Percentiles rank a stretch among this genome's conserved stretches.
Conservation (phyloP, 1,284 basidiomycete species). For the Marasmius fiardii region DNA sequence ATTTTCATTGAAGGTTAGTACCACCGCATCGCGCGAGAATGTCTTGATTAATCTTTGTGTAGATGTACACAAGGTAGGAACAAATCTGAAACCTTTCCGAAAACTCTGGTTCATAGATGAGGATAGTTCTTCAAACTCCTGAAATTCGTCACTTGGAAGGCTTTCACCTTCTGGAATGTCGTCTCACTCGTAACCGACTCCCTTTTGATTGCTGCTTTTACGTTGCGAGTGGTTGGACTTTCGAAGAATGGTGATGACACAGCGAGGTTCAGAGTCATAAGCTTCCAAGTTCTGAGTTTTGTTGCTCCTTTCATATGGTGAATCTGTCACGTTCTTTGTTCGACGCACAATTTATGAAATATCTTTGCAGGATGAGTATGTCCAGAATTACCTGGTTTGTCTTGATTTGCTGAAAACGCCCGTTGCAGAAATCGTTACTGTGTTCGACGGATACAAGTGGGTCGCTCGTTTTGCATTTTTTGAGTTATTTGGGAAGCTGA, state of each 20-base stretch:
- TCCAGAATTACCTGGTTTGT: slow-evolving; percentile 11
- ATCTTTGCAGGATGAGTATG: slow-evolving; percentile 70
- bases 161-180: slow-evolving; percentile 81
- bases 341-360: slow-evolving; percentile 1
- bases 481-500: neutral
- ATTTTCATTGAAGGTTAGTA: slow-evolving; percentile 73
- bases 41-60: neutral
- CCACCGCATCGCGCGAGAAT: neutral
- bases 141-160: slow-evolving; percentile 63
- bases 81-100: neutral
- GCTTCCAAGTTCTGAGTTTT: slow-evolving; percentile 86
- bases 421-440: slow-evolving; percentile 65
- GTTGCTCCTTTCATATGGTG: slow-evolving; percentile 86
- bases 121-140: slow-evolving; percentile 62
- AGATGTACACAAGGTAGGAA: slow-evolving; percentile 64
- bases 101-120: neutral
- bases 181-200: slow-evolving; percentile 71
- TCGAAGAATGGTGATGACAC: slow-evolving; percentile 34
- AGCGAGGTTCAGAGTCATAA: slow-evolving; percentile 53
- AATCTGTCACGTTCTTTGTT: slow-evolving; percentile 21
- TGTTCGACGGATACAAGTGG: slow-evolving; percentile 81
- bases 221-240: slow-evolving; percentile 68
- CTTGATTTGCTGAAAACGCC: slow-evolving; percentile 6
- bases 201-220: slow-evolving; percentile 72
- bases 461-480: slow-evolving; percentile 16